These are phyloP conservation scores for Kwoniella mangroviensis DNA, from an alignment of 768 basidiomycete species.

Conservation along the genomic window DNA sequence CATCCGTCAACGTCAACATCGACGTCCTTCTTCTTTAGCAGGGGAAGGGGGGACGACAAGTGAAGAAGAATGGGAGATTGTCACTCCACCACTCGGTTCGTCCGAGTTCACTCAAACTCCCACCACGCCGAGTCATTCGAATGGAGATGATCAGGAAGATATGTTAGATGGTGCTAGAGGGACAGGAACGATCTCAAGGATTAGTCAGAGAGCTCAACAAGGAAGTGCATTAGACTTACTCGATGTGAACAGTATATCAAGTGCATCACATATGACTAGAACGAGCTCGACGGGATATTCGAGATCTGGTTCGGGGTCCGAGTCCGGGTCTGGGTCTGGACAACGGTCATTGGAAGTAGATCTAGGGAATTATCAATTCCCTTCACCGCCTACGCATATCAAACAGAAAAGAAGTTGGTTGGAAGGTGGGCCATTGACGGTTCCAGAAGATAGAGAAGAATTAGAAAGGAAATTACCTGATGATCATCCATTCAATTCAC, in stretches of 20 bases:
- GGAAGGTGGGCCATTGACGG: not conserved
- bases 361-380: not conserved
- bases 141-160: not conserved
- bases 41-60: not conserved
- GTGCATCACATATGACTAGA: not conserved
- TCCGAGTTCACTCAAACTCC: not conserved
- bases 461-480: slow-evolving; percentile 5
- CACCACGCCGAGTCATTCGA: not conserved
- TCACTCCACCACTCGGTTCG: not conserved
- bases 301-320: not conserved
- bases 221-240: slow-evolving; percentile 5
- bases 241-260: not conserved
- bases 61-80: slow-evolving; percentile 6
- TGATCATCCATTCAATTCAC: slow-evolving; percentile 12
- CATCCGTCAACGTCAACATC: not conserved
- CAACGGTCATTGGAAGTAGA: not conserved
- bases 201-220: slow-evolving; percentile 9
- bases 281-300: not conserved
- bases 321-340: not conserved
- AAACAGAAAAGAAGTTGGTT: slow-evolving; percentile 5
- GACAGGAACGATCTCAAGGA: slow-evolving; percentile 3
- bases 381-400: slow-evolving; percentile 1
- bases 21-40: not conserved
- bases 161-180: slow-evolving; percentile 1
- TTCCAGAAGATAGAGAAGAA: not conserved